Percentiles rank a stretch among this genome's conserved stretches.
phyloP scores from a whole-genome alignment of 2,329 filamentous ascomycete species.

The Diaporthe velutina region DNA sequence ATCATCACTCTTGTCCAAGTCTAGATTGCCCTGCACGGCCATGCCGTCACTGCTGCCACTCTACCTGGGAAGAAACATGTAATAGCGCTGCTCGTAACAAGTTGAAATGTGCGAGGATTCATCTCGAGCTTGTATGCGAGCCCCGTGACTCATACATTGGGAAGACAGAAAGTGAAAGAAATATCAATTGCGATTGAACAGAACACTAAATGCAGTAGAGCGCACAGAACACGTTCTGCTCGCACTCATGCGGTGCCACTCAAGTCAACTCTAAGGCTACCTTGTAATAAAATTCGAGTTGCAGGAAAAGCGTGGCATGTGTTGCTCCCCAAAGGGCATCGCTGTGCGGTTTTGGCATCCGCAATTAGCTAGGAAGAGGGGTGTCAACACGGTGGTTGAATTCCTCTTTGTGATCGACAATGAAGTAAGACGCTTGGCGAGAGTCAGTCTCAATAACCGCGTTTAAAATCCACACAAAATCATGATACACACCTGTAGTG shows the following conservation, averaged over 20 bases:
- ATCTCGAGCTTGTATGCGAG: accelerated
- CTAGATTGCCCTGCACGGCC: background rate
- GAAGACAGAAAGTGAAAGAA: background rate
- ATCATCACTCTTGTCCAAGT: background rate
- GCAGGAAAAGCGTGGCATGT: background rate
- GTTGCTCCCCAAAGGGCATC: background rate
- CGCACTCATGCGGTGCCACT: background rate
- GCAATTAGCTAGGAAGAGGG: background rate
- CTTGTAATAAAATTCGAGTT: background rate
- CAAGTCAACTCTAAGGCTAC: background rate
- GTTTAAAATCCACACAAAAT: accelerated
- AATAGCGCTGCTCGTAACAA: background rate
- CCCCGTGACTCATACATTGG: background rate
- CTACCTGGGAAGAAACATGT: background rate
- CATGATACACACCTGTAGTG: background rate
- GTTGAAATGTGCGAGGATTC: background rate
- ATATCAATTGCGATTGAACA: background rate
- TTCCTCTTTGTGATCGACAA: conserved; percentile 14
- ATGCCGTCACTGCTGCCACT: background rate
- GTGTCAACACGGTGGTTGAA: conserved; percentile 18
- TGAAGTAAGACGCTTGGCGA: background rate
- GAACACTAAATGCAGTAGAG: background rate
- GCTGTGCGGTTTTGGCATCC: background rate
- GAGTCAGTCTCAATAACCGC: background rate
- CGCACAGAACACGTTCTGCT: background rate